Evolutionary conservation across 345 rosid genomes (phyloP).

Genomic region (Populus tremula): DNA sequence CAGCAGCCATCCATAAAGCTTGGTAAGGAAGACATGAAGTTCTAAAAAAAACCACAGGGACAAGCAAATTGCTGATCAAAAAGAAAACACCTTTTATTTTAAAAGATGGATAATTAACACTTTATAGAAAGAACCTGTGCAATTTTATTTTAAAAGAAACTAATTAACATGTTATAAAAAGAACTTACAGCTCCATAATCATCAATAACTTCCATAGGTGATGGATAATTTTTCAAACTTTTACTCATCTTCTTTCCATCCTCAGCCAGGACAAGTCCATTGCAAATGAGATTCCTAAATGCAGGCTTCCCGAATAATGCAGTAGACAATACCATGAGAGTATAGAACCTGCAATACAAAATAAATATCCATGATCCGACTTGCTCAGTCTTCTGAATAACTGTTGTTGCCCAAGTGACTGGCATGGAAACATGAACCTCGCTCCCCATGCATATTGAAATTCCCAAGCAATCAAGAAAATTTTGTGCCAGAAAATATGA

Average conservation of each 20-base stretch:
- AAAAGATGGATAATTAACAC: no score
- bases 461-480: not conserved
- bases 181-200: conserved; percentile 93
- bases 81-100: not conserved
- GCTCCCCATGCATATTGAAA: not conserved
- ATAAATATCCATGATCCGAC: conserved; percentile 6
- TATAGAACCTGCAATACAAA: conserved; percentile 68
- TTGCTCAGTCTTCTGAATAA: not conserved
- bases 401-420: not conserved
- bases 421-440: not conserved
- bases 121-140: not conserved
- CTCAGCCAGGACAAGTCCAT: conserved; percentile 94
- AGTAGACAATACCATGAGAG: conserved; percentile 98
- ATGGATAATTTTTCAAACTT: conserved; percentile 82
- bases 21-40: conserved; percentile 3
- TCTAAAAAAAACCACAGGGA: not conserved
- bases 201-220: conserved; percentile 82
- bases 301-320: conserved; percentile 95
- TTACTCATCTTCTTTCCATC: conserved; percentile 99
- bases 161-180: not conserved
- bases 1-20: not conserved
- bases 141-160: not conserved
- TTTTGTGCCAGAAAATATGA: not conserved
- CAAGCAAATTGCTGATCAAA: not conserved
- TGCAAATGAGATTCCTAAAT: conserved; percentile 89